These are phyloP conservation scores for Fraxinus quadrangulata DNA, from an alignment of 257 asterid genomes.

Conservation along the genomic window DNA sequence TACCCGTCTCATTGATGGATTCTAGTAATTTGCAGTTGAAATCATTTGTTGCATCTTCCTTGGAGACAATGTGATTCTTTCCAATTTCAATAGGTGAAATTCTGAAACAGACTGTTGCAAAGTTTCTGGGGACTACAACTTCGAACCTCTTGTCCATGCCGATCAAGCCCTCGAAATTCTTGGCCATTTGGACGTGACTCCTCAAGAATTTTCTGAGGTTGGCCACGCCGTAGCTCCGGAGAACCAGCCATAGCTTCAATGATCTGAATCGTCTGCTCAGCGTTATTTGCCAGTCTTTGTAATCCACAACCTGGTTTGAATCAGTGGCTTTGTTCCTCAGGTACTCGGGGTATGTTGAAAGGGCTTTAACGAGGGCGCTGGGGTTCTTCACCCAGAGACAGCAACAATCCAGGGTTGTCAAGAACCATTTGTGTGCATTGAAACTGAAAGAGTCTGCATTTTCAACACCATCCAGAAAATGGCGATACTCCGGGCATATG, in stretches of 20 bases:
- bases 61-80: slow-evolving; percentile 15
- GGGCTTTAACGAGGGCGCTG: slow-evolving; percentile 48
- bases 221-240: slow-evolving; percentile 66
- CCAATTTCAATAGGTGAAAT: slow-evolving; percentile 44
- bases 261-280: slow-evolving; percentile 77
- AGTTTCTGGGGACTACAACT: slow-evolving; percentile 69
- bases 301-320: slow-evolving; percentile 63
- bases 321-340: slow-evolving; percentile 69
- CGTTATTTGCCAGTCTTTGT: slow-evolving; percentile 80
- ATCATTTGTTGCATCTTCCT: slow-evolving; percentile 48
- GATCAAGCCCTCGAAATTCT: slow-evolving; percentile 61
- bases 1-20: slow-evolving; percentile 55
- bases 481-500: slow-evolving; percentile 70
- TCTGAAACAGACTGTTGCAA: slow-evolving; percentile 73
- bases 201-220: slow-evolving; percentile 59
- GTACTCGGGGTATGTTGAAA: slow-evolving; percentile 64
- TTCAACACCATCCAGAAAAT: slow-evolving; percentile 67
- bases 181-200: slow-evolving; percentile 66
- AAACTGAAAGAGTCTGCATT: slow-evolving; percentile 70
- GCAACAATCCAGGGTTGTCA: slow-evolving; percentile 72
- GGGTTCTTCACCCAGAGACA: slow-evolving; percentile 86
- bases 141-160: slow-evolving; percentile 71
- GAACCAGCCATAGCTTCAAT: slow-evolving; percentile 68
- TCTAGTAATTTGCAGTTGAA: slow-evolving; percentile 57
- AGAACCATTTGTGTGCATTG: slow-evolving; percentile 80